A percentile compares a stretch with the other conserved stretches of the same genome.
Evolutionary conservation across 495 filamentous ascomycete genomes (phyloP).

Genomic region (Aspergillus cavernicola): DNA sequence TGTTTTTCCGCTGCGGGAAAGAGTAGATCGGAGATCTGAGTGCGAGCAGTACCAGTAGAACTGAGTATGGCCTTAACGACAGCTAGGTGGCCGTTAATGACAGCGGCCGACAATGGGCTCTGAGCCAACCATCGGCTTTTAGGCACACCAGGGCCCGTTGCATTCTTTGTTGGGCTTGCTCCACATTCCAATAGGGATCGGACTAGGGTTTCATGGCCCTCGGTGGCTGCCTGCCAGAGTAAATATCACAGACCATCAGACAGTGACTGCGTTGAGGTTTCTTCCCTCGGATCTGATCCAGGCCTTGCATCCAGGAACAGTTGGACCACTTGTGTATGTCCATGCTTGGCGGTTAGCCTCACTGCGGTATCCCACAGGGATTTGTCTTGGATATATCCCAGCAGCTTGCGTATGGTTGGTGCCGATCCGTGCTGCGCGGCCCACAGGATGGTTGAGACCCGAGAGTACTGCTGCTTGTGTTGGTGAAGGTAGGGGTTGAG

Average conservation of each 20-base stretch:
- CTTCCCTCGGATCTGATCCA: not conserved
- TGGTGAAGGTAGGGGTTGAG: not conserved
- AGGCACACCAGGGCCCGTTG: not conserved
- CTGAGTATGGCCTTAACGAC: not conserved
- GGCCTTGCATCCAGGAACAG: not conserved
- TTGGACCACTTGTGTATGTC: not conserved
- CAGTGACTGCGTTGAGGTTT: not conserved
- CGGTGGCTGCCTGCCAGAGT: not conserved
- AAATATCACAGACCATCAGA: not conserved
- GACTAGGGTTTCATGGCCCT: not conserved
- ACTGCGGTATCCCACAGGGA: not conserved
- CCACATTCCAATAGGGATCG: not conserved
- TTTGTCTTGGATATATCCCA: not conserved
- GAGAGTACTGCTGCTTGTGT: not conserved
- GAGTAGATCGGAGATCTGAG: not conserved
- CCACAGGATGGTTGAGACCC: not conserved
- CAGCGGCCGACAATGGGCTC: not conserved
- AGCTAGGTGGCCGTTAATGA: not conserved
- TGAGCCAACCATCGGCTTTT: not conserved
- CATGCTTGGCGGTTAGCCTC: not conserved
- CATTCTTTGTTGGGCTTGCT: not conserved
- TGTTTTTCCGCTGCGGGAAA: not conserved
- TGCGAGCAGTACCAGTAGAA: not conserved
- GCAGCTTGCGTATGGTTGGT: not conserved
- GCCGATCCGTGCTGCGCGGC: not conserved